Base-by-base conservation (phyloP, 139 green algal species). In the Marvania coccoides region DNA sequence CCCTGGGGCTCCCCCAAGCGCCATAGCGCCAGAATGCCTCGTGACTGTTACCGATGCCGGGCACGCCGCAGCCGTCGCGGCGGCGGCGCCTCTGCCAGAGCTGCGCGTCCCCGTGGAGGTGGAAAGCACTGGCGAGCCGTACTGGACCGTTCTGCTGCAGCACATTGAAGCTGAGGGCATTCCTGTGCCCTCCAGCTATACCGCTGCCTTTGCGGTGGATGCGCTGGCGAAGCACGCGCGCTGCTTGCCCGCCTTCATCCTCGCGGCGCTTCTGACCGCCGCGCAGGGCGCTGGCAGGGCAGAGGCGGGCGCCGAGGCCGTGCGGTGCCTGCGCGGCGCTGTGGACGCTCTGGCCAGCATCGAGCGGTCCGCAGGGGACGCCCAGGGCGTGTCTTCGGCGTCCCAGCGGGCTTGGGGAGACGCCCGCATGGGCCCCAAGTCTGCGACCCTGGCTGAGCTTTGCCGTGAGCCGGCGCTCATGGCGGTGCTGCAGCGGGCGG, bases 61-160 rank as follows among this genome's bases (percentile, higher is more conserved):
- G 6, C 14, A 51, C 30, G 60, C 55, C 14, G 42, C 60, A 36
- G 60, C 45, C 19, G 24, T 35, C 46, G 51, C 65, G 14, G 51
- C 69, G 6, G 63, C 40, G 29, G 53, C 30, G 37, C 42, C 3
- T 38, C 46, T 29, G 4, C 68, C 39, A 39, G 31, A 39, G 14
- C 46, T 72, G 45, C 19, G 33, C 13, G 39, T 78, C 60, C 45
- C 36, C 2, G 48, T 30, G 0, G 23, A 35, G 2, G 24, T 79
- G 6, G 48, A 42, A 30, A 59, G 72, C 42, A 70, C 72, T 2
- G 30, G 51, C 4, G 72, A 79, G 39, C 51, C 65, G 3, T 79
- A 64, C 42, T 79, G 72, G 72, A 45, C 51, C 3, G 12, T 7
- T 2, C 45, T 79, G 51, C 39, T 66, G 37, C 34, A 69, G 26